phyloP scores from a whole-genome alignment of 2,329 filamentous ascomycete genomes.

The Penicillium sp. region DNA sequence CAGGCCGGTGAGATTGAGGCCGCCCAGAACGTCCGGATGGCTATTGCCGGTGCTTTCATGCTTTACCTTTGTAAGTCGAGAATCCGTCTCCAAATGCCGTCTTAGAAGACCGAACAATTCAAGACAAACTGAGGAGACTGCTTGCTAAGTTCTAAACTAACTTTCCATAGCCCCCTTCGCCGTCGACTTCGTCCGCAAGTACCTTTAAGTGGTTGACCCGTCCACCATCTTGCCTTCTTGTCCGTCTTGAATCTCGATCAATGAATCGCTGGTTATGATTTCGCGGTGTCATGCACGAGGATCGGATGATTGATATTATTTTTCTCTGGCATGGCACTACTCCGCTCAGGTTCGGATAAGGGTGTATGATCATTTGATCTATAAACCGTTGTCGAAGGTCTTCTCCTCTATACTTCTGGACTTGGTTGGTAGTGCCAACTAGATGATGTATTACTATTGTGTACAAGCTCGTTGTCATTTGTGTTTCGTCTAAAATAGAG shows the following conservation, averaged over 20 bases:
- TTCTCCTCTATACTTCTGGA: slow-evolving; percentile 4
- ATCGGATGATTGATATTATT: slow-evolving; percentile 1
- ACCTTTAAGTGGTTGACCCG: slow-evolving; percentile 38
- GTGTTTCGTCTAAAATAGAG: slow-evolving; percentile 21
- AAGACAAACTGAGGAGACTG: neutral
- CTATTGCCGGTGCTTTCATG: slow-evolving; percentile 52
- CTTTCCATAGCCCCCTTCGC: slow-evolving; percentile 46
- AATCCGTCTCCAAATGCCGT: neutral
- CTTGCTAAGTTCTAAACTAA: neutral
- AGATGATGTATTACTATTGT: slow-evolving; percentile 38
- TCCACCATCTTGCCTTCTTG: slow-evolving; percentile 1
- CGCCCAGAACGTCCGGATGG: slow-evolving; percentile 52
- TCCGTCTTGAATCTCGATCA: slow-evolving; percentile 3
- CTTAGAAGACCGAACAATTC: neutral
- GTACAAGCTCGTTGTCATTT: slow-evolving; percentile 26
- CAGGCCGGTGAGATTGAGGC: slow-evolving; percentile 54
- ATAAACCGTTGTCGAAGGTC: neutral
- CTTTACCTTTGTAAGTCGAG: slow-evolving; percentile 58
- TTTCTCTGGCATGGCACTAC: neutral
- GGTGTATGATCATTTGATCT: neutral
- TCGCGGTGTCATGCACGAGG: slow-evolving; percentile 5
- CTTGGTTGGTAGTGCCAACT: slow-evolving; percentile 12
- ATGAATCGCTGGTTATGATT: slow-evolving; percentile 10
- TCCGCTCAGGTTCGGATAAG: neutral
- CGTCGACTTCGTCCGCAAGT: slow-evolving; percentile 47